Base-by-base conservation (phyloP, 2,329 filamentous ascomycete genomes). In the Botrytis paeoniae region DNA sequence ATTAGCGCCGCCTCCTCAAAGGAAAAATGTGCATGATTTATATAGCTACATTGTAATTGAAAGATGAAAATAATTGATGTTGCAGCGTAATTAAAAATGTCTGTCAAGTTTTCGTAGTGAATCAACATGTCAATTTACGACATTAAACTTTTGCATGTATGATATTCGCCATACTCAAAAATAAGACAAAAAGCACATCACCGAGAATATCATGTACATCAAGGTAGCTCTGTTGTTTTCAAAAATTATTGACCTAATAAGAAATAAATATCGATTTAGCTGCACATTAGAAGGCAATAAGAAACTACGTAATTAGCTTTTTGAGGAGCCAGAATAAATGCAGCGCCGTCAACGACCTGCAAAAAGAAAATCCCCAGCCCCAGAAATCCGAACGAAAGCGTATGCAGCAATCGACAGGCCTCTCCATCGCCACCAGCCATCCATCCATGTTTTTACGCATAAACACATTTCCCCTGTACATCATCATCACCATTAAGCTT, bases 281-380 rank as follows among this genome's bases (percentile, higher is more conserved):
- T 79, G 76, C 77, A 77, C 76, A 81, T 80, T 81, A 81, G 79
- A 81, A 81, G 75, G 75, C 78, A 78, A 77, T 80, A 80, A 80
- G 77, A 77, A 80, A 80, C 79, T 75, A 78, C 76, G 74, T 76
- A 71, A 78, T 78, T 76, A 79, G 78, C 79, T 81, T 78, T 79
- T 69, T 80, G 72, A 75, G 72, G 77, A 71, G 78, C 79, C 76
- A 80, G 75, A 77, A 79, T 71, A 75, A 76, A 76, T 78, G 76
- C 78, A 80, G 77, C 80, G 78, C 79, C 77, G 75, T 80, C 76
- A 78, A 80, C 74, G 77, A 80, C 78, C 77, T 75, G 79, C 79
- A 78, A 80, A 78, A 80, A 73, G 75, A 78, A 71, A 78, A 75
- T 72, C 76, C 77, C 72, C 73, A 74, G 76, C 76, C 77, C 78